Base-by-base conservation (phyloP, 805 yeast species). In the Candida adriatica region DNA sequence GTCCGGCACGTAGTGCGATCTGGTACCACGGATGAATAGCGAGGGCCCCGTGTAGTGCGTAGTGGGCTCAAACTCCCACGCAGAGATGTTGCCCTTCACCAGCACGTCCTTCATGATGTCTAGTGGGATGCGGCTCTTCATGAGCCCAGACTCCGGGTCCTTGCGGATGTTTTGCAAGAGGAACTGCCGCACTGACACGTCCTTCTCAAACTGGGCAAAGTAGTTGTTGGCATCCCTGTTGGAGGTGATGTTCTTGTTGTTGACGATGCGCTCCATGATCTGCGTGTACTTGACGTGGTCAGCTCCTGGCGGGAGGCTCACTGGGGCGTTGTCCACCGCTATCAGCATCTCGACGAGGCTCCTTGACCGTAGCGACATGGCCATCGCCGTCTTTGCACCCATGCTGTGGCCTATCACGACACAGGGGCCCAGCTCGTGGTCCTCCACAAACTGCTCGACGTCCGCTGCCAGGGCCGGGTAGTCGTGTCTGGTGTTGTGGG, bases 321-420 rank as follows among this genome's bases (percentile, higher is more conserved):
- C 73, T 0, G 98, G 97, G 0, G 96, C 85, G 53, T 88, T 90
- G 49, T 90, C 98, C 6, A 92, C 94, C 6, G 86, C 62, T 4
- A 88, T 71, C 28, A 87, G 47, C 59, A 76, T 65, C 10, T 71
- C 63, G 6, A 78, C 75, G 8, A 77, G 44, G 1, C 72, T 69
- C 0, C 88, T 90, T 15, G 70, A 63, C 30, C 86, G 63, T 36
- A 92, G 60, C 0, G 85, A 79, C 5, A 82, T 63, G 0, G 92
- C 87, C 96, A 90, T 88, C 6, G 80, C 96, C 0, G 90, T 71
- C 49, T 90, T 88, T 5, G 95, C 98, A 6, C 98, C 98, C 92
- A 84, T 80, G 0, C 90, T 80, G 52, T 82, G 92, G 0, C 94
- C 94, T 13, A 82, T 59, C 13, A 82, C 37, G n/a, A 82, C 71